Base-by-base conservation (phyloP, 1,284 basidiomycete species). In the Chiua sp. region DNA sequence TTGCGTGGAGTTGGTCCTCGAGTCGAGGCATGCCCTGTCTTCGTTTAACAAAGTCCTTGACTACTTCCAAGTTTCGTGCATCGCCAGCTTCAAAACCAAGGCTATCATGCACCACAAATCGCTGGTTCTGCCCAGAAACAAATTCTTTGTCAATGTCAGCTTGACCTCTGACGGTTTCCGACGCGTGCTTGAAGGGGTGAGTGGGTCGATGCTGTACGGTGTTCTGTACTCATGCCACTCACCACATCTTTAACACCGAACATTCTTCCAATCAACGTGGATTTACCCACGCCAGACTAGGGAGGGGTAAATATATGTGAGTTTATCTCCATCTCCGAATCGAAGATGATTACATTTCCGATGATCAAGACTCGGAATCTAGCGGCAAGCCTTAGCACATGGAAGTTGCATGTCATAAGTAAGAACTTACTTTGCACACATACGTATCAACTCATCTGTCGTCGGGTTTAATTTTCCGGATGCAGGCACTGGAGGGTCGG, bases 61-160 rank as follows among this genome's bases (percentile, higher is more conserved):
- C 42, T n/a, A 44, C 22, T 4, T 44, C 8, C 8, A 44, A 22
- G 11, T 67, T 61, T 8, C 6, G 2, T 37, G 47, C 37, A 26
- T 68, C 67, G 8, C 23, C 65, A n/a, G 56, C 52, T 39, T 66
- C 67, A 15, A 66, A 66, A 1, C 65, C 65, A 15, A 61, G 62
- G 46, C 67, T 66, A n/a, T 69, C 67, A 12, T 69, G 65, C 6
- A 69, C 57, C 10, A 66, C 65, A n/a, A 66, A 57, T 49, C 55
- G 53, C 4, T 51, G 30, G 16, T 66, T 66, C 11, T 6, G 39
- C 11, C 16, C 7, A 20, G 65, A 56, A 30, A 49, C 16, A 30
- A 55, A 59, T 23, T 69, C 65, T 4, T 0, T 4, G 3, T 69
- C 37, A 23, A 67, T 65, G 8, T 64, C 3, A 3, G 59, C 56